A percentile compares a stretch with the other conserved stretches of the same genome.
Evolutionary conservation across 208 protist species (phyloP).

Genomic region (Leishmania martiniquensis): DNA sequence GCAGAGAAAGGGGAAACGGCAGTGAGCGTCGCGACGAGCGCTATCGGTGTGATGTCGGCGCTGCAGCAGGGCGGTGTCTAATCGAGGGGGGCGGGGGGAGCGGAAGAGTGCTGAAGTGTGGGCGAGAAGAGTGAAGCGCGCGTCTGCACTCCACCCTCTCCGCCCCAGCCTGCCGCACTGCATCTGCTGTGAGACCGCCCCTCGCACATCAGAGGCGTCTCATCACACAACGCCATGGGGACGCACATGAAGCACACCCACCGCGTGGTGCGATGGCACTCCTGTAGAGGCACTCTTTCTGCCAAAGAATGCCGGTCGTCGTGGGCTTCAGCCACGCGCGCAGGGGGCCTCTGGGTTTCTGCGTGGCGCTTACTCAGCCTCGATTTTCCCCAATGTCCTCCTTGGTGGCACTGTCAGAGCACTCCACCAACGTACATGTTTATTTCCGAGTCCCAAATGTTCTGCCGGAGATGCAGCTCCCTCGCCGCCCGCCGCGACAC

Average conservation of each 20-base stretch:
- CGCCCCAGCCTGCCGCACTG: not conserved
- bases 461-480: conserved; percentile 20
- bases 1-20: not conserved
- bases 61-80: too few relatives aligned
- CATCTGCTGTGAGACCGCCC: not conserved
- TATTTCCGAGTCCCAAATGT: conserved; percentile 61
- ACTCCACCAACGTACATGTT: conserved; percentile 66
- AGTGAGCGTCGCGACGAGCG: too few relatives aligned
- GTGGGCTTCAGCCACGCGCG: not conserved
- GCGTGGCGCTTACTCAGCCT: not conserved
- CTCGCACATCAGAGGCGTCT: not conserved
- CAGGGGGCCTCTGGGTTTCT: not conserved
- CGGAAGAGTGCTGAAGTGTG: not conserved
- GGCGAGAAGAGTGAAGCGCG: not conserved
- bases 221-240: not conserved
- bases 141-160: not conserved
- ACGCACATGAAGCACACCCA: not conserved
- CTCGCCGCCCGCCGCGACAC: conserved; percentile 11
- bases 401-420: conserved; percentile 4
- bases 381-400: not conserved
- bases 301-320: not conserved
- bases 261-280: not conserved
- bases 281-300: not conserved
- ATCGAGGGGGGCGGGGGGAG: too few relatives aligned
- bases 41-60: too few relatives aligned